A percentile compares a stretch with the other conserved stretches of the same genome.
Conservation (phyloP, 352 stramenopile species). For the Aphanomyces euteiches region DNA sequence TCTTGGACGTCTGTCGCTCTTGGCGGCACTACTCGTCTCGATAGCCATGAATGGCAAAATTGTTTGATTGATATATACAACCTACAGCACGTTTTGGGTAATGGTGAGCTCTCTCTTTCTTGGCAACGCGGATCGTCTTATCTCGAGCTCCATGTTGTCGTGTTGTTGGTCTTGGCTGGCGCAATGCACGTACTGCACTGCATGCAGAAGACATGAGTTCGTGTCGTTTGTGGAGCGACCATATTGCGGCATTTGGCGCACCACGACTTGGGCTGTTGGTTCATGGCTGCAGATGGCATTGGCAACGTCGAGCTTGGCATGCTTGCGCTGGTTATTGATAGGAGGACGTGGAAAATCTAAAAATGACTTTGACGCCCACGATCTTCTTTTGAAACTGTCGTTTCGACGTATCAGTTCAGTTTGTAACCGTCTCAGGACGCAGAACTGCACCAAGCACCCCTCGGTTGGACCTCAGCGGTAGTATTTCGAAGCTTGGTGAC, state of each 20-base stretch:
- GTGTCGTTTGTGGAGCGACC: conserved; percentile 1
- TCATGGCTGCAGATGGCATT: background rate
- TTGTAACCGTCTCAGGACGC: background rate
- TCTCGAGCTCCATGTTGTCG: conserved; percentile 2
- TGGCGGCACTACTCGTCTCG: no score
- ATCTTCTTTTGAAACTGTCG: background rate
- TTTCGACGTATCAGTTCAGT: background rate
- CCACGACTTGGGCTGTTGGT: conserved; percentile 10
- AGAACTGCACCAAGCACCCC: no score
- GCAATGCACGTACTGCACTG: conserved; percentile 4
- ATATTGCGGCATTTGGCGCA: conserved; percentile 11
- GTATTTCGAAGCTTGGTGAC: no score
- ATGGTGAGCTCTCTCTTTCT: no score
- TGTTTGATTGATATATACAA: no score
- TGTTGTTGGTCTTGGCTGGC: conserved; percentile 5
- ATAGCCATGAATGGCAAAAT: no score
- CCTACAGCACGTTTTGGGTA: no score
- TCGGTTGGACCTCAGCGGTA: no score
- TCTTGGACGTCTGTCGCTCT: no score
- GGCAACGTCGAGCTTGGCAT: background rate
- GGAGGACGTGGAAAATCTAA: background rate
- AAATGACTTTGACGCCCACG: background rate
- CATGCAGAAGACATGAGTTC: conserved; percentile 13
- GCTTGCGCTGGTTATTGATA: background rate
- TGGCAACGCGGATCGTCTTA: background rate